A percentile compares a stretch with the other conserved stretches of the same genome.
Evolutionary conservation across 1,139 yeast species (phyloP).

Genomic region (Groenewaldozyma sp.): DNA sequence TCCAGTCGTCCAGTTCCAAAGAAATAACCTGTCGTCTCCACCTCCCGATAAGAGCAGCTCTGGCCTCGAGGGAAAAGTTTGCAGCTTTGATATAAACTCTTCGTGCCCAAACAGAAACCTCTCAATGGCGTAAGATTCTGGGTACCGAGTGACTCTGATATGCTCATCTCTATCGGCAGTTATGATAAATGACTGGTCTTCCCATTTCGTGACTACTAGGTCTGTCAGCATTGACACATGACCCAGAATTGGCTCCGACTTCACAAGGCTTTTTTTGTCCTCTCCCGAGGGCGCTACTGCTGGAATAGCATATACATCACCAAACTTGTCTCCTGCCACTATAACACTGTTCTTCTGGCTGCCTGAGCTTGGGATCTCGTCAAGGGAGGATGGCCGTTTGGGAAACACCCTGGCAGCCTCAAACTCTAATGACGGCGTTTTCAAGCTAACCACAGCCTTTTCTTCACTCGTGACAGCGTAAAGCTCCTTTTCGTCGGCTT

Average conservation of each 20-base stretch:
- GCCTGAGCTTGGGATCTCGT: slow-evolving; percentile 38
- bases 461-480: slow-evolving; percentile 75
- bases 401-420: slow-evolving; percentile 71
- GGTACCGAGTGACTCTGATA: slow-evolving; percentile 76
- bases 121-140: slow-evolving; percentile 67
- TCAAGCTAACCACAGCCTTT: slow-evolving; percentile 59
- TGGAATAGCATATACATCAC: slow-evolving; percentile 69
- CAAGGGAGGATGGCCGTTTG: slow-evolving; percentile 79
- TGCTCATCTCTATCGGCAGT: slow-evolving; percentile 97
- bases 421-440: slow-evolving; percentile 10
- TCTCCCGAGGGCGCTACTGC: slow-evolving; percentile 15
- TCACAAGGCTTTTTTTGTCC: slow-evolving; percentile 24
- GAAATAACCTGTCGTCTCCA: slow-evolving; percentile 69
- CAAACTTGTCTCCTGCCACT: slow-evolving; percentile 95
- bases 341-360: slow-evolving; percentile 43
- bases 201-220: slow-evolving; percentile 38
- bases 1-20: slow-evolving; percentile 68
- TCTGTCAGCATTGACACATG: slow-evolving; percentile 95
- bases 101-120: slow-evolving; percentile 82
- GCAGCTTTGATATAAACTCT: slow-evolving; percentile 64
- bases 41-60: slow-evolving; percentile 67
- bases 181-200: slow-evolving; percentile 47
- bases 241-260: slow-evolving; percentile 68
- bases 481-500: slow-evolving; percentile 45
- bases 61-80: slow-evolving; percentile 43